These are phyloP conservation scores for Exophiala alcalophila DNA, from an alignment of 2,329 filamentous ascomycete species.

Conservation along the genomic window DNA sequence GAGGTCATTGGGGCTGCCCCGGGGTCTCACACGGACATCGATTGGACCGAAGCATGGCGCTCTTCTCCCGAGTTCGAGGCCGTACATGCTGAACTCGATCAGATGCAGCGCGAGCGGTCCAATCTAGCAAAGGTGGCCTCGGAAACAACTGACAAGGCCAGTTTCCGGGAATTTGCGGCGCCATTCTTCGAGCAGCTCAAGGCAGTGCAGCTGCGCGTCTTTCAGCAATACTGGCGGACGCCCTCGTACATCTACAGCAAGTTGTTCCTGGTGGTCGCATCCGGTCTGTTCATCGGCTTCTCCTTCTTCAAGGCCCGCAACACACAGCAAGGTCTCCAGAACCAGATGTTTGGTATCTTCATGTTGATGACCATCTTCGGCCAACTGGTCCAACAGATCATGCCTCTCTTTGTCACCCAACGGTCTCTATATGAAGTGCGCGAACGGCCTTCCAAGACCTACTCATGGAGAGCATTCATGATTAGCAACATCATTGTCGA, in stretches of 20 bases:
- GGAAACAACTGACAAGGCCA: constrained; percentile 49
- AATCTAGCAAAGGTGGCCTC: constrained; percentile 40
- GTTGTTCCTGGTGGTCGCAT: constrained; percentile 61
- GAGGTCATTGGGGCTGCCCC: constrained; percentile 59
- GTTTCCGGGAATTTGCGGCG: constrained; percentile 76
- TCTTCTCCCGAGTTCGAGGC: constrained; percentile 55
- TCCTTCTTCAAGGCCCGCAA: constrained; percentile 74
- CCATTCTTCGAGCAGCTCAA: constrained; percentile 66
- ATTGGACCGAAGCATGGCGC: constrained; percentile 65
- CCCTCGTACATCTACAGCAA: constrained; percentile 89
- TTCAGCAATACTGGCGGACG: constrained; percentile 89
- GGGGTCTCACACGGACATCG: constrained; percentile 59
- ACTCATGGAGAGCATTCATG: constrained; percentile 73
- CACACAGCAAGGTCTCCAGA: constrained; percentile 76
- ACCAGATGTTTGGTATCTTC: constrained; percentile 89
- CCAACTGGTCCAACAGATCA: constrained; percentile 52
- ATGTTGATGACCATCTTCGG: constrained; percentile 80
- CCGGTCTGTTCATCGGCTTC: constrained; percentile 77
- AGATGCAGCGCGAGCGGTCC: constrained; percentile 53
- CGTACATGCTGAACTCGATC: constrained; percentile 56
- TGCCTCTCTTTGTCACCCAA: constrained; percentile 58
- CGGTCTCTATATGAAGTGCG: constrained; percentile 59
- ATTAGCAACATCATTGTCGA: constrained; percentile 70
- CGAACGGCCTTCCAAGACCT: constrained; percentile 64
- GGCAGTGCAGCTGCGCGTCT: constrained; percentile 69